phyloP scores from a whole-genome alignment of 2,329 filamentous ascomycete genomes.

The Arthrobotrys megalospora region DNA sequence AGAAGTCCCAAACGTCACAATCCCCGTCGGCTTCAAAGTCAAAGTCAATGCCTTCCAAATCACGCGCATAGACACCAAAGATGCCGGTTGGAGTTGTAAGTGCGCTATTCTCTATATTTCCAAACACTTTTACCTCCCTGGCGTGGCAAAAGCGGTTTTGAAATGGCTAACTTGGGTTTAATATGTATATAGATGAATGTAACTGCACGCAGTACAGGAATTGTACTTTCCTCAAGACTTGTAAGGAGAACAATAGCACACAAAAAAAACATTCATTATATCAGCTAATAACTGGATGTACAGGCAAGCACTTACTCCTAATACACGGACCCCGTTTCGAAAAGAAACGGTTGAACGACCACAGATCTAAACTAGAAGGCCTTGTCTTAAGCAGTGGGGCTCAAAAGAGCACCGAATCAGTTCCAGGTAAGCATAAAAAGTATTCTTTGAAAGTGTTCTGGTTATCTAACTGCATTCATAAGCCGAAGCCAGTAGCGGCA shows the following conservation, averaged over 20 bases:
- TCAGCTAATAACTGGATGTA: background rate
- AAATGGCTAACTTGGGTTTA: background rate
- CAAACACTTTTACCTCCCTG: background rate
- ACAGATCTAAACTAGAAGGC: background rate
- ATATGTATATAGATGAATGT: slow-evolving; percentile 20
- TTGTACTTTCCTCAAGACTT: slow-evolving; percentile 36
- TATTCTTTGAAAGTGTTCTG: too few relatives aligned
- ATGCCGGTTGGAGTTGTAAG: slow-evolving; percentile 23
- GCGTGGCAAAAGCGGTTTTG: too few relatives aligned
- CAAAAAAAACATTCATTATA: background rate
- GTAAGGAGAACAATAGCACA: slow-evolving; percentile 4
- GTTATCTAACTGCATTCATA: too few relatives aligned
- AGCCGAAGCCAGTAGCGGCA: too few relatives aligned
- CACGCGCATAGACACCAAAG: slow-evolving; percentile 7
- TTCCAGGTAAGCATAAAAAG: background rate
- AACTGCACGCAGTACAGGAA: slow-evolving; percentile 36
- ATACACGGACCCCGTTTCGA: slow-evolving; percentile 48
- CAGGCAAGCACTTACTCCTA: slow-evolving; percentile 53
- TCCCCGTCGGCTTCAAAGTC: slow-evolving; percentile 35
- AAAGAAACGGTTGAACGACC: slow-evolving; percentile 24
- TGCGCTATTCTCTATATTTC: too few relatives aligned
- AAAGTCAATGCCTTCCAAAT: slow-evolving; percentile 32
- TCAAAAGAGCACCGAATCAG: background rate
- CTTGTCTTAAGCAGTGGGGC: background rate
- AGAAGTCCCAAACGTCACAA: slow-evolving; percentile 41